A percentile compares a stretch with the other conserved stretches of the same genome.
Conservation (phyloP, 495 filamentous ascomycete genomes). For the Penicillium parvum region DNA sequence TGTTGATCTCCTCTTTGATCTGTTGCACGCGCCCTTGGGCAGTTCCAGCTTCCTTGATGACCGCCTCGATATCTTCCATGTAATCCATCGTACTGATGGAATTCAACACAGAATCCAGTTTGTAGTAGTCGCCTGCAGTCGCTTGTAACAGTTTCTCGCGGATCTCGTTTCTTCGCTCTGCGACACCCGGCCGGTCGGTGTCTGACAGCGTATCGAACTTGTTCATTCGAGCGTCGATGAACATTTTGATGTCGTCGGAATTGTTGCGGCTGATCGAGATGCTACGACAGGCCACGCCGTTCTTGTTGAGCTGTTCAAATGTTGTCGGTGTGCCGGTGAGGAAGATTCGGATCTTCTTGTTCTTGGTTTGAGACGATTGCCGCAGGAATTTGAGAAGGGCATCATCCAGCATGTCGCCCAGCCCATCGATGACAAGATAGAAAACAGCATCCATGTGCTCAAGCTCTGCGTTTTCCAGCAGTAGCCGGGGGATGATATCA, state of each 20-base stretch:
- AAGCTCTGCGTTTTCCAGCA: conserved; percentile 5
- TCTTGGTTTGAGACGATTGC: not conserved
- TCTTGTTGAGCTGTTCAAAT: not conserved
- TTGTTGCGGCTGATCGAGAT: conserved; percentile 2
- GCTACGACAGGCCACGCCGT: not conserved
- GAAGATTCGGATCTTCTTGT: conserved; percentile 1
- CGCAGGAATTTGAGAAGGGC: conserved; percentile 3
- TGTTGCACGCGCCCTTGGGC: not conserved
- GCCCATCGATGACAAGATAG: conserved; percentile 10
- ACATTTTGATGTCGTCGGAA: conserved; percentile 3
- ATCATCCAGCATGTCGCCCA: conserved; percentile 1
- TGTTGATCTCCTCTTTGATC: conserved; percentile 3
- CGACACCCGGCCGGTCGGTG: not conserved
- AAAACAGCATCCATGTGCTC: conserved; percentile 4
- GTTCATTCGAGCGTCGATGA: conserved; percentile 7
- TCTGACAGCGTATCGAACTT: conserved; percentile 6
- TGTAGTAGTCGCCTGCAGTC: conserved; percentile 11
- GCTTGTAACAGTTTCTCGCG: not conserved
- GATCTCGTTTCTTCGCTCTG: conserved; percentile 1
- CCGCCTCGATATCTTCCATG: conserved; percentile 5
- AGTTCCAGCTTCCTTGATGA: conserved; percentile 1
- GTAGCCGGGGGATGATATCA: conserved; percentile 1
- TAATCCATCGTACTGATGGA: conserved; percentile 7
- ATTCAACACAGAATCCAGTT: conserved; percentile 1
- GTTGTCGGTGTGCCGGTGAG: conserved; percentile 3